These are phyloP conservation scores for Dactylellina cionopaga DNA, from an alignment of 2,329 filamentous ascomycete genomes.

Conservation along the genomic window DNA sequence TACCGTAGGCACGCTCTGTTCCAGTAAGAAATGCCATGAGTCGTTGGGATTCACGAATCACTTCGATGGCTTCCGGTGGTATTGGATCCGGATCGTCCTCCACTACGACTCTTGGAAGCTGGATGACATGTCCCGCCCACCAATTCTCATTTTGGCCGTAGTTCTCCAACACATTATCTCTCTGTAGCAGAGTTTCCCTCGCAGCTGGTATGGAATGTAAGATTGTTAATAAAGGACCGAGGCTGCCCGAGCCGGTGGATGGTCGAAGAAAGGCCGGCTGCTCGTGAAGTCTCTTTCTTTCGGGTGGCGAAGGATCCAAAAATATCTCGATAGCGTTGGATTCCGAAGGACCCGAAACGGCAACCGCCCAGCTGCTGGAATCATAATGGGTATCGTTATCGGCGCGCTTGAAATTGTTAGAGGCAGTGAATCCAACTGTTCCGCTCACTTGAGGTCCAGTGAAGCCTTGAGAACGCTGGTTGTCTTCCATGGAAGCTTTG, in stretches of 20 bases:
- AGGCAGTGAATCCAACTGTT: slow-evolving; percentile 53
- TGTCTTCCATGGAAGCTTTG: slow-evolving; percentile 54
- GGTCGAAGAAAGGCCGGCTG: slow-evolving; percentile 57
- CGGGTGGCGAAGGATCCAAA: slow-evolving; percentile 53
- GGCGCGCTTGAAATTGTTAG: slow-evolving; percentile 54
- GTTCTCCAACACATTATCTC: slow-evolving; percentile 45
- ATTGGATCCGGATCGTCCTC: slow-evolving; percentile 49
- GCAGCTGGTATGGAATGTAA: slow-evolving; percentile 56
- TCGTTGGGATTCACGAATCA: slow-evolving; percentile 55
- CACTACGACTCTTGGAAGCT: slow-evolving; percentile 54
- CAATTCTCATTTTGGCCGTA: slow-evolving; percentile 56
- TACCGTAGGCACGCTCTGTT: slow-evolving; percentile 56
- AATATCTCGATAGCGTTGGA: slow-evolving; percentile 55
- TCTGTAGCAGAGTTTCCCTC: slow-evolving; percentile 53
- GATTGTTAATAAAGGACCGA: slow-evolving; percentile 55
- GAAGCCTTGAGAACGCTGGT: slow-evolving; percentile 36
- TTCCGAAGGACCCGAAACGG: slow-evolving; percentile 41
- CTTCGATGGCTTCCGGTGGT: slow-evolving; percentile 48
- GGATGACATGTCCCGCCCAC: slow-evolving; percentile 56
- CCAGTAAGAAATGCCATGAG: slow-evolving; percentile 56
- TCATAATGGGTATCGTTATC: slow-evolving; percentile 54
- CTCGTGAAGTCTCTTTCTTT: slow-evolving; percentile 53
- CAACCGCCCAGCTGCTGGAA: slow-evolving; percentile 54
- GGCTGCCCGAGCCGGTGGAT: slow-evolving; percentile 49
- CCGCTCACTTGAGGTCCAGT: slow-evolving; percentile 55